A percentile compares a stretch with the other conserved stretches of the same genome.
Evolutionary conservation across 345 rosid genomes (phyloP).

Genomic region (Linum trigynum): DNA sequence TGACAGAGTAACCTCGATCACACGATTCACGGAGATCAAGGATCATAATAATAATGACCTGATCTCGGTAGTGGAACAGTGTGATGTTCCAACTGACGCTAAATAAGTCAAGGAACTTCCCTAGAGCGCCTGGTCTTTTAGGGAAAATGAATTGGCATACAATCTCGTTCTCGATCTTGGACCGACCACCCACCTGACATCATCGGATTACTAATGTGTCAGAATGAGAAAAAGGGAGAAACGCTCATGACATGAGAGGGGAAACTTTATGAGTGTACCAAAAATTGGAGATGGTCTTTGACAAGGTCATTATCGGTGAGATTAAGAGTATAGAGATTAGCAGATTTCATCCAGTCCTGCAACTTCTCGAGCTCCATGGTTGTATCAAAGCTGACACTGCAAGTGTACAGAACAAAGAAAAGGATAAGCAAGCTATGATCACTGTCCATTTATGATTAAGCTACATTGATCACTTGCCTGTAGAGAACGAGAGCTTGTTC

Average conservation of each 20-base stretch:
- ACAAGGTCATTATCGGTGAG: constrained; percentile 3
- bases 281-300: constrained; percentile 3
- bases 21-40: neutral
- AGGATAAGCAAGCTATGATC: neutral
- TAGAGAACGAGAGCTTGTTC: constrained; percentile 70
- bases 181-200: constrained; percentile 5
- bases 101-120: constrained; percentile 4
- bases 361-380: neutral
- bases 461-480: constrained; percentile 33
- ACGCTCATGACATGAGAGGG: too few relatives aligned
- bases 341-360: constrained; percentile 1
- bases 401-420: neutral
- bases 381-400: constrained; percentile 4
- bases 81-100: neutral
- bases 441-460: neutral
- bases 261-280: neutral
- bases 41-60: neutral
- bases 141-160: constrained; percentile 1
- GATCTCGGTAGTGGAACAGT: neutral
- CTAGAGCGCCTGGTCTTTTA: constrained; percentile 3
- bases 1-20: neutral
- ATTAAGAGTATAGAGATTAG: neutral
- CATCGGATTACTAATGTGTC: neutral
- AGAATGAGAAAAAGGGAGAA: neutral
- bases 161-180: neutral